phyloP scores from a whole-genome alignment of 2,329 filamentous ascomycete genomes.

The Ambrosiella beaveri region DNA sequence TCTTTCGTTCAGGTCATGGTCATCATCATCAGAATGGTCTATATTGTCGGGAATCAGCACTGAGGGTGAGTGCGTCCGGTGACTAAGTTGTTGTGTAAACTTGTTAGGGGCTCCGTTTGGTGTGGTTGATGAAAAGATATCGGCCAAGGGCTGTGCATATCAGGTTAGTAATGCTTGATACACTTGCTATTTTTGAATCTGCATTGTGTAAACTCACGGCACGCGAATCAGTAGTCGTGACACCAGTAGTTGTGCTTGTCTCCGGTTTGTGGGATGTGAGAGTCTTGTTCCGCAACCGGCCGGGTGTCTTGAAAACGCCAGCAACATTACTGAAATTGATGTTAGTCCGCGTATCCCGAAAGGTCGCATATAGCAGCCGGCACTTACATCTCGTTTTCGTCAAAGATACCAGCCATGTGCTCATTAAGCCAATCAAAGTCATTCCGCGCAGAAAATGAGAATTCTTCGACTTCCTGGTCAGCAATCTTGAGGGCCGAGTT shows the following conservation, averaged over 20 bases:
- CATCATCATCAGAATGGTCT: not conserved
- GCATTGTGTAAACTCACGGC: not conserved
- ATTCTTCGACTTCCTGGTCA: constrained; percentile 76
- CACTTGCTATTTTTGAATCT: not conserved
- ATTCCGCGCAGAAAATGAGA: constrained; percentile 78
- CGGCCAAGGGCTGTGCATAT: constrained; percentile 35
- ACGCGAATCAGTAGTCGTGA: not conserved
- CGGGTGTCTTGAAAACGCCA: constrained; percentile 90
- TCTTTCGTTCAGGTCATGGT: constrained; percentile 8
- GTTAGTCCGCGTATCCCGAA: not conserved
- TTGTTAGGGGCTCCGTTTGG: constrained; percentile 37
- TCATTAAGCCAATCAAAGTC: constrained; percentile 98
- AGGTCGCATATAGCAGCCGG: not conserved
- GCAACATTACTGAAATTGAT: constrained; percentile 52
- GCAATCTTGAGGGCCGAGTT: constrained; percentile 59
- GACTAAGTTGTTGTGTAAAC: constrained; percentile 31
- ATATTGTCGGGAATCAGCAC: not conserved
- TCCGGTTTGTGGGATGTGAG: constrained; percentile 43
- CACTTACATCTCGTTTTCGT: constrained; percentile 61
- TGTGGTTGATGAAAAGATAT: constrained; percentile 36
- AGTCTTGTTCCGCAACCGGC: constrained; percentile 67
- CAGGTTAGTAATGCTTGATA: not conserved
- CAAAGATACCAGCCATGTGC: constrained; percentile 91
- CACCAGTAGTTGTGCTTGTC: constrained; percentile 17
- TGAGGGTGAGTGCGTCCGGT: constrained; percentile 30